Conservation (phyloP, 1,139 yeast species). For the Hansenula lynferdii region DNA sequence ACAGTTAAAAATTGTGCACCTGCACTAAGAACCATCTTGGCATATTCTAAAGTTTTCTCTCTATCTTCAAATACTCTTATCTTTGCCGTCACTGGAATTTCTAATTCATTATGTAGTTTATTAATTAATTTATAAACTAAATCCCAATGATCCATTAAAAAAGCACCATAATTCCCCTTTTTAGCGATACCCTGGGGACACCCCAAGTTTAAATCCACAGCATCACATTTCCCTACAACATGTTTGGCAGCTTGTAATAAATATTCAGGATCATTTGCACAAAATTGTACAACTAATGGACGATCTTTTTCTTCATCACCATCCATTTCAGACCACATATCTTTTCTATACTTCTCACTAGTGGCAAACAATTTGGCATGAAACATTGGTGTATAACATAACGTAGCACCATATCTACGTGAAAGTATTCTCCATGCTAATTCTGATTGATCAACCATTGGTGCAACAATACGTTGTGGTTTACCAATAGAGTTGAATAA, state of each 20-base stretch:
- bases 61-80: constrained; percentile 85
- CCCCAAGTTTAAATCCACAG: constrained; percentile 91
- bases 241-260: constrained; percentile 72
- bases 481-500: constrained; percentile 63
- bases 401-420: constrained; percentile 84
- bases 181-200: constrained; percentile 98
- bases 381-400: constrained; percentile 96
- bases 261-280: constrained; percentile 92
- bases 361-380: constrained; percentile 90
- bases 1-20: constrained; percentile 96
- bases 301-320: constrained; percentile 66
- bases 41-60: constrained; percentile 82
- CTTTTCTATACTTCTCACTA: constrained; percentile 71
- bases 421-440: constrained; percentile 93
- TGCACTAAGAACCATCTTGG: constrained; percentile 84
- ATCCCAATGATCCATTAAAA: constrained; percentile 96
- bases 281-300: constrained; percentile 89
- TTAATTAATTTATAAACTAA: constrained; percentile 67
- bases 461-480: constrained; percentile 89
- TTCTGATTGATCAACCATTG: constrained; percentile 98
- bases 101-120: constrained; percentile 66
- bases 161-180: constrained; percentile 94
- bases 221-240: constrained; percentile 87
- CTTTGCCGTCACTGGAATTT: constrained; percentile 92
- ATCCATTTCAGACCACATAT: constrained; percentile 72